phyloP scores from a whole-genome alignment of 2,329 filamentous ascomycete genomes.

The Elsinoe batatas region DNA sequence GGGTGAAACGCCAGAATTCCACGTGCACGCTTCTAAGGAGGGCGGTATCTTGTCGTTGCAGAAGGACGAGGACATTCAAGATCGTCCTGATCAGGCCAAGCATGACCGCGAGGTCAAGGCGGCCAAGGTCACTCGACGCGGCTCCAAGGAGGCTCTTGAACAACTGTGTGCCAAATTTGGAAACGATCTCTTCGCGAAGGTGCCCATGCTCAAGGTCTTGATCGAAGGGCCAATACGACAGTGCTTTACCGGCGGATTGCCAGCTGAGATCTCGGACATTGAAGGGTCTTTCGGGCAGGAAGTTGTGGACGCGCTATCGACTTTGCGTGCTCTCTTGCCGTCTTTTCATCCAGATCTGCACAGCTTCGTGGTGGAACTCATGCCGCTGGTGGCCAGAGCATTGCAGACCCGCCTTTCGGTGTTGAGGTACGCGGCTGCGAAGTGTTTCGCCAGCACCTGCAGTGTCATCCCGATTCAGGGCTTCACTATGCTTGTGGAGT shows the following conservation, averaged over 20 bases:
- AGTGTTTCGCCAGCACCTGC: constrained; percentile 94
- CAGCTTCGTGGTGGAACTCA: constrained; percentile 68
- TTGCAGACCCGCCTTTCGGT: constrained; percentile 83
- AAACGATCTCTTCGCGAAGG: constrained; percentile 62
- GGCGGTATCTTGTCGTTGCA: constrained; percentile 82
- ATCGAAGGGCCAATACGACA: constrained; percentile 72
- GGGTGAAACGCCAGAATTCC: constrained; percentile 92
- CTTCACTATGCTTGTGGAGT: constrained; percentile 91
- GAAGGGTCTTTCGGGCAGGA: constrained; percentile 75
- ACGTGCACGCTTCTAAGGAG: constrained; percentile 67
- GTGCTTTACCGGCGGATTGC: constrained; percentile 61
- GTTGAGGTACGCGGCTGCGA: constrained; percentile 91
- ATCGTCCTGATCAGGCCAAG: constrained; percentile 81
- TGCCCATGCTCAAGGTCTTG: constrained; percentile 69
- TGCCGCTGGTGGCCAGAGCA: constrained; percentile 78
- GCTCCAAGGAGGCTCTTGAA: constrained; percentile 88
- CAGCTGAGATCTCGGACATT: constrained; percentile 61
- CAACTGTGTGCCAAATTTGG: constrained; percentile 76
- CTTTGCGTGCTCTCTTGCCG: constrained; percentile 85
- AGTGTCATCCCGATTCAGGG: constrained; percentile 91
- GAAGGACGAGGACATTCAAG: constrained; percentile 92
- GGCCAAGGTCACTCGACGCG: constrained; percentile 79
- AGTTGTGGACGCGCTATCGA: constrained; percentile 87
- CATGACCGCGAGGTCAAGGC: constrained; percentile 84
- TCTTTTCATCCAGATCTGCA: constrained; percentile 69